Evolutionary conservation across 108 stramenopile genomes (phyloP), one percentile per base, ranked within the genome.

Genomic region (Cyclotella distinguenda): DNA sequence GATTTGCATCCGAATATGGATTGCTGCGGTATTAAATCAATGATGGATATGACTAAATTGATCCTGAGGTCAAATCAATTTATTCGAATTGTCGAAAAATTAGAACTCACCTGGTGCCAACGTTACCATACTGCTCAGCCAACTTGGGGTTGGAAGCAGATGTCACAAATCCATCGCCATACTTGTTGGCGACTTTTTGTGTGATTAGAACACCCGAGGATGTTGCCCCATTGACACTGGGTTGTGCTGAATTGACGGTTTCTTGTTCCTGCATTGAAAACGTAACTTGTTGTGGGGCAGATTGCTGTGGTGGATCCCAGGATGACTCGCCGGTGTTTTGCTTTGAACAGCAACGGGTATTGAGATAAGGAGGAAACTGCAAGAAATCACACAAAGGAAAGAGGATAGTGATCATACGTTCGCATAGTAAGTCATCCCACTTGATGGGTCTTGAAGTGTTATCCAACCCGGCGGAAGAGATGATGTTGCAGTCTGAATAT

Each of bases 81-180:
- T 6, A 23, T 40, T 7, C 12, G 43, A 45, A 13, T 21, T 13
- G n/a, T 31, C 35, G 2, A 19, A 0, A 30, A 31, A 2, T 16
- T 4, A 16, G 12, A 15, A 12, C 82, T 31, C 51, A 83, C 82
- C 82, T 83, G 46, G 93, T 94, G 34, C 93, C 93, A 66, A 94
- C 79, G 67, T 94, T 94, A 5, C 93, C 93, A 50, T 94, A 94
- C 65, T 90, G 93, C 38, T 71, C 65, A 38, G 88, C 93, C 8
- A 94, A 75, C 62, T 89, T 84, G 6, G 93, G 89, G 57, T 91
- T 86, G 0, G 93, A 94, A 19, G 89, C 83, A 13, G 89, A 90
- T 5, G 89, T 88, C 12, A 94, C 93, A 54, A 94, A 94, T 15
- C 93, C 93, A 62, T 91, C 93, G 1, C 93, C 93, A 65, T 94